These are phyloP conservation scores for Calonectria naviculata DNA, from an alignment of 2,329 filamentous ascomycete genomes.

Conservation along the genomic window DNA sequence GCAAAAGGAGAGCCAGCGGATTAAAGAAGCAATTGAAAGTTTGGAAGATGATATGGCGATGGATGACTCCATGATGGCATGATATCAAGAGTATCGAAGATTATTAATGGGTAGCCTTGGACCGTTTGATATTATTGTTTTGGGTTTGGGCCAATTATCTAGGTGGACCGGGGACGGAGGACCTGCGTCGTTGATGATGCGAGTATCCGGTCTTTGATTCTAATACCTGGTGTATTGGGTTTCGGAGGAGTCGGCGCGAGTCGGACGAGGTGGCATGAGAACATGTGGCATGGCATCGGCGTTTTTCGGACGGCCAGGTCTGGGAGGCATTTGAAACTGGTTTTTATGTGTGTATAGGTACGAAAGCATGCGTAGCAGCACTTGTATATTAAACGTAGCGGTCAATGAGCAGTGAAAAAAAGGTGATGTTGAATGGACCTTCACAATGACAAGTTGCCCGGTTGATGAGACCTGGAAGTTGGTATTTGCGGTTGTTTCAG, in stretches of 20 bases:
- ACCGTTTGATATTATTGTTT: conserved; percentile 33
- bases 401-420: conserved; percentile 6
- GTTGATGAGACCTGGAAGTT: conserved; percentile 3
- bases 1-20: conserved; percentile 84
- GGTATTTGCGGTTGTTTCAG: neutral
- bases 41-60: conserved; percentile 84
- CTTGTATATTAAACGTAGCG: conserved; percentile 36
- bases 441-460: conserved; percentile 17
- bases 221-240: conserved; percentile 14
- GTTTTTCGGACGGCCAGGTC: conserved; percentile 39
- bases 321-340: conserved; percentile 31
- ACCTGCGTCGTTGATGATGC: conserved; percentile 5
- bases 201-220: neutral
- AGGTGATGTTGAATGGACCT: conserved; percentile 18
- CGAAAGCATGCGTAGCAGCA: conserved; percentile 32
- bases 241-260: conserved; percentile 25
- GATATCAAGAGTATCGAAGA: conserved; percentile 46
- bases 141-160: conserved; percentile 16
- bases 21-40: conserved; percentile 96
- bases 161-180: neutral
- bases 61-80: conserved; percentile 73
- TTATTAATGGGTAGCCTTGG: conserved; percentile 34
- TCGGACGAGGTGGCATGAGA: conserved; percentile 37
- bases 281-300: conserved; percentile 51
- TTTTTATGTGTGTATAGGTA: conserved; percentile 38